Base-by-base conservation (phyloP, 2,329 filamentous ascomycete genomes). In the Neofusicoccum cordaticola region DNA sequence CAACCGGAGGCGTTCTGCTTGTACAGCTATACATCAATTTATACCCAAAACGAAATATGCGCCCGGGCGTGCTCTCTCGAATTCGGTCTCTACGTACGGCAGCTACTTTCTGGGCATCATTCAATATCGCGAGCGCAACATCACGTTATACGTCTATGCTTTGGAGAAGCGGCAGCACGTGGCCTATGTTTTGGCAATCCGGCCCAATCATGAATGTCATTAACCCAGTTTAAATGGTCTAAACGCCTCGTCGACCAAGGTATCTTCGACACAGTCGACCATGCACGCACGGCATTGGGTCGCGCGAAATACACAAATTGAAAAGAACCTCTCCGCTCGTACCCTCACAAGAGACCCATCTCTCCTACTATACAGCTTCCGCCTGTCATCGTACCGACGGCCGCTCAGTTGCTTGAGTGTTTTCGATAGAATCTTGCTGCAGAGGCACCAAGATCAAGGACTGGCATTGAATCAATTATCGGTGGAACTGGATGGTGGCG, bases 401-500 rank as follows among this genome's bases (percentile, higher is more conserved):
- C 31, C 11, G 9, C 42, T 17, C 12, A 22, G 9, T 15, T 17
- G 31, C 7, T 9, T 34, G 1, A 35, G 41, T n/a, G n/a, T 22
- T 15, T 60, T 47, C 15, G 44, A 42, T 11, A 22, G 2, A 35
- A 7, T 31, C 7, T 39, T 11, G 15, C 6, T 31, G 27, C 27
- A 31, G 27, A 31, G 41, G 15, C 5, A 15, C 9, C 31, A 17
- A 5, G 11, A 37, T 15, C 31, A 60, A 11, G 1, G 19, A 5
- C 9, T n/a, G 15, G 27, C 9, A 22, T 2, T n/a, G 12, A 11
- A 11, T 19, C 19, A 11, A 35, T 31, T 61, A 65, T 44, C 63
- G 52, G 63, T 78, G 80, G 75, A 95, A 94, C 50, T 79, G 74
- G 65, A 95, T 87, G 6, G 82, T 85, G 22, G 93, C 93, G 64